Conservation (phyloP, 176 grass and related monocot species). For the Lolium multiflorum region DNA sequence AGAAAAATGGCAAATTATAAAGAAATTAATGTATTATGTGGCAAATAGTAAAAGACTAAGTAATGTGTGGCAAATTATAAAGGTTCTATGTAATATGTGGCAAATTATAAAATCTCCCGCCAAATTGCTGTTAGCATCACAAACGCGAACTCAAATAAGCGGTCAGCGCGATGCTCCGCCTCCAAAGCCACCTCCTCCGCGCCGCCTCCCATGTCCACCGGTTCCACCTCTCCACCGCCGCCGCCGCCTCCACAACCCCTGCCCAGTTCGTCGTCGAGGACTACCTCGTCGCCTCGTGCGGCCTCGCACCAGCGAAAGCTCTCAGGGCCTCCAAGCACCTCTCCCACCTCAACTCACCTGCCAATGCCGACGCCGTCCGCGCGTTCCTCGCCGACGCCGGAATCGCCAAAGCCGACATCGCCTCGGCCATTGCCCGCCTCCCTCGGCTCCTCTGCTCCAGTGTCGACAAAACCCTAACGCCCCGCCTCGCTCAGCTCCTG, state of each 20-base stretch:
- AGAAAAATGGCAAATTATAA: too few relatives aligned
- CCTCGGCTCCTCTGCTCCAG: neutral
- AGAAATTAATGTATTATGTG: too few relatives aligned
- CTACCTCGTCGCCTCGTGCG: neutral
- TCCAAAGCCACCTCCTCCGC: neutral
- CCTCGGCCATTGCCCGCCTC: neutral
- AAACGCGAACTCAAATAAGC: too few relatives aligned
- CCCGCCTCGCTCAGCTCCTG: neutral
- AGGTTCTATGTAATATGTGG: too few relatives aligned
- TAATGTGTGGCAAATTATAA: too few relatives aligned
- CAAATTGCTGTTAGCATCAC: too few relatives aligned
- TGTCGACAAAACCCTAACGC: slow-evolving; percentile 29
- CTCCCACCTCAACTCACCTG: slow-evolving; percentile 6
- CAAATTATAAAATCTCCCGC: too few relatives aligned
- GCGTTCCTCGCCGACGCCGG: neutral
- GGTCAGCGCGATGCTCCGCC: neutral
- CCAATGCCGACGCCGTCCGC: slow-evolving; percentile 37
- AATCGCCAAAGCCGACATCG: slow-evolving; percentile 3
- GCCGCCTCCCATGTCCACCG: neutral
- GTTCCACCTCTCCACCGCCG: neutral
- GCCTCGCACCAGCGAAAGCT: neutral
- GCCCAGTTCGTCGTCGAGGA: neutral
- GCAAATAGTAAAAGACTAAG: too few relatives aligned
- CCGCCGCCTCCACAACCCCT: neutral
- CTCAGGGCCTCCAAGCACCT: slow-evolving; percentile 9